Percentiles rank a stretch among this genome's conserved stretches.
Conservation (phyloP, 2,329 filamentous ascomycete genomes). For the Albophoma yamanashiensis region DNA sequence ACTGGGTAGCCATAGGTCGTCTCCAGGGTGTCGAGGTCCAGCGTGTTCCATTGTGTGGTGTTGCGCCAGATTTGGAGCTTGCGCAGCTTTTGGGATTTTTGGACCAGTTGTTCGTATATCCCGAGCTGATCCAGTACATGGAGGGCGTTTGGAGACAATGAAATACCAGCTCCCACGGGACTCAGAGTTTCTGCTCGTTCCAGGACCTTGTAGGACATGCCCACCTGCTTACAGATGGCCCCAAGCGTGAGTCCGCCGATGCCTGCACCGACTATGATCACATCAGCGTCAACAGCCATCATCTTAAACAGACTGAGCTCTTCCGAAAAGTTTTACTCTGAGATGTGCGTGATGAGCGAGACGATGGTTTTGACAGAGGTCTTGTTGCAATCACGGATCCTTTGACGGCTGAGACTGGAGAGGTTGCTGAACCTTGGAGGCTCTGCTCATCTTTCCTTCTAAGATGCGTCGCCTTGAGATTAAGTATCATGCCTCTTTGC, state of each 20-base stretch:
- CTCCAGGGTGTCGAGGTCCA: constrained; percentile 3
- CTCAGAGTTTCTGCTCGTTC: constrained; percentile 5
- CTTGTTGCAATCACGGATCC: neutral
- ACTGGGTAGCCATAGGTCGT: constrained; percentile 6
- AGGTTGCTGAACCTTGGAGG: neutral
- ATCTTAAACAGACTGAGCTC: neutral
- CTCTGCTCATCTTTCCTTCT: neutral
- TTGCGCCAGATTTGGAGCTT: constrained; percentile 8
- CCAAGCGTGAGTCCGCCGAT: constrained; percentile 11
- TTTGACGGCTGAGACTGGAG: neutral
- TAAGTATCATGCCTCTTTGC: neutral
- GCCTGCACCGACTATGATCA: constrained; percentile 13
- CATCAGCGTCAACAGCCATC: constrained; percentile 3
- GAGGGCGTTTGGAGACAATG: constrained; percentile 8
- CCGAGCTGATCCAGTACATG: constrained; percentile 9
- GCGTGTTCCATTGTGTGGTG: constrained; percentile 5
- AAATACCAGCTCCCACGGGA: constrained; percentile 9
- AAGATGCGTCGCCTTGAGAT: neutral
- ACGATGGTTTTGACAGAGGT: neutral
- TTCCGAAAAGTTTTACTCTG: neutral
- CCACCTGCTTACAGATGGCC: constrained; percentile 6
- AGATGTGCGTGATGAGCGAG: neutral
- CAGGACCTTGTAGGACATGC: constrained; percentile 8
- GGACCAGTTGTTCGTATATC: constrained; percentile 4
- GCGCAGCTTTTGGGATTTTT: constrained; percentile 5